Conservation (phyloP, 345 rosid genomes). For the Xanthoceras sorbifolium region DNA sequence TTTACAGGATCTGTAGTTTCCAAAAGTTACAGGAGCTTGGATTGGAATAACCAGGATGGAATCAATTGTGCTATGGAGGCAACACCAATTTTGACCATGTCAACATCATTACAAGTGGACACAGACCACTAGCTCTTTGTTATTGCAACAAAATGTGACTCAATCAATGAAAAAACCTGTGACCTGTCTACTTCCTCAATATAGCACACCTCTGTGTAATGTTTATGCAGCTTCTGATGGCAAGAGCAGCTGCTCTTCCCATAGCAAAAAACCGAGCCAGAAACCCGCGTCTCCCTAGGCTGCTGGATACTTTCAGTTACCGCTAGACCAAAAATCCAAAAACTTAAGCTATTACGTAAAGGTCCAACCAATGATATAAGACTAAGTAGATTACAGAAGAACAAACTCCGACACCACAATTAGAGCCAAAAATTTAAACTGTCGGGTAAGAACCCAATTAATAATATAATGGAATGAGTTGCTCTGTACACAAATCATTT, state of each 20-base stretch:
- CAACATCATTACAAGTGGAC: constrained; percentile 59
- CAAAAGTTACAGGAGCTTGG: constrained; percentile 58
- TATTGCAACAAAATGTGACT: constrained; percentile 53
- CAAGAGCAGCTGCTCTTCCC: constrained; percentile 50
- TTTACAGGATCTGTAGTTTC: not conserved
- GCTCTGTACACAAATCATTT: constrained; percentile 56
- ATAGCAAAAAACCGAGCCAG: constrained; percentile 73
- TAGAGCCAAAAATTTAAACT: too few species aligned
- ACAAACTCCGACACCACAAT: too few species aligned
- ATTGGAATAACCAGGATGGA: constrained; percentile 80
- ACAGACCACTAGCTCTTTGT: constrained; percentile 63
- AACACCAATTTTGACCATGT: constrained; percentile 53
- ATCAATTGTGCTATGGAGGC: constrained; percentile 92
- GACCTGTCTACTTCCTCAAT: constrained; percentile 67
- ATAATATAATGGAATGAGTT: too few species aligned
- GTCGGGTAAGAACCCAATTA: constrained; percentile 55
- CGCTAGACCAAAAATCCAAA: too few species aligned
- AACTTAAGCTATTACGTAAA: too few species aligned
- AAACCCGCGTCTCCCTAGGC: constrained; percentile 89
- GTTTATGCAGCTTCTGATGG: constrained; percentile 60
- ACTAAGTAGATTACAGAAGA: too few species aligned
- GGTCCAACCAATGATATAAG: too few species aligned
- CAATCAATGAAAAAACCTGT: constrained; percentile 52
- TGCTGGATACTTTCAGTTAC: too few species aligned
- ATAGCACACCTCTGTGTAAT: constrained; percentile 72